Conservation (phyloP, 176 grass and related monocot species). For the Cenchrus purpureus region DNA sequence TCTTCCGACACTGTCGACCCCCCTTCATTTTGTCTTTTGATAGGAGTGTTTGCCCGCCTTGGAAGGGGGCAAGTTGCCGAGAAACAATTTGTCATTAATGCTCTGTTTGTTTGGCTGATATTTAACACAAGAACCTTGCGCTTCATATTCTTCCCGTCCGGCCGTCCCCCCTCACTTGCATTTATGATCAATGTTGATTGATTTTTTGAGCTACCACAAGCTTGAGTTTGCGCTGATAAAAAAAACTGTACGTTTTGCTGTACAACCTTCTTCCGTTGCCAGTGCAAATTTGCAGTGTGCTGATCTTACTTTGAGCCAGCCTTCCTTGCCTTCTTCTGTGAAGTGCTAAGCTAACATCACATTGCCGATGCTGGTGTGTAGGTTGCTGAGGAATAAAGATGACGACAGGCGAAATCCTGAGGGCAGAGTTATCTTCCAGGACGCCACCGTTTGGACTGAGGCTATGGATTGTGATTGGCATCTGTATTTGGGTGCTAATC, state of each 20-base stretch:
- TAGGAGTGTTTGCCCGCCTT: neutral
- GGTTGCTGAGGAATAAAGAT: constrained; percentile 15
- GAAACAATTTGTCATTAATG: neutral
- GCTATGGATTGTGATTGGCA: constrained; percentile 41
- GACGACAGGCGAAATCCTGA: neutral
- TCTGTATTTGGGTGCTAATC: constrained; percentile 51
- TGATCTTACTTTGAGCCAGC: neutral
- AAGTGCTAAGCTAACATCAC: neutral
- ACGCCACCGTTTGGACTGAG: constrained; percentile 28
- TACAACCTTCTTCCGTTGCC: constrained; percentile 2
- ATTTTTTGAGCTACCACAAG: neutral
- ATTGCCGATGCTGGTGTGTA: neutral
- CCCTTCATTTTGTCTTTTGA: neutral
- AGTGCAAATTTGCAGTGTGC: neutral
- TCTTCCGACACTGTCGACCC: no score
- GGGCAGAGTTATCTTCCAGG: constrained; percentile 27
- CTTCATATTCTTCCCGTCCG: neutral
- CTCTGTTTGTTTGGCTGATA: neutral
- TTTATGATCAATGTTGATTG: neutral
- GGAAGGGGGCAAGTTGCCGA: constrained; percentile 35
- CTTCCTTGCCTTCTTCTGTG: neutral
- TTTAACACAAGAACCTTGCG: constrained; percentile 38
- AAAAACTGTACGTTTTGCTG: constrained; percentile 15
- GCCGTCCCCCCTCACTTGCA: neutral
- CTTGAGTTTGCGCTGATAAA: neutral